Base-by-base conservation (phyloP, 257 asterid genomes). In the Ehretia macrophylla region DNA sequence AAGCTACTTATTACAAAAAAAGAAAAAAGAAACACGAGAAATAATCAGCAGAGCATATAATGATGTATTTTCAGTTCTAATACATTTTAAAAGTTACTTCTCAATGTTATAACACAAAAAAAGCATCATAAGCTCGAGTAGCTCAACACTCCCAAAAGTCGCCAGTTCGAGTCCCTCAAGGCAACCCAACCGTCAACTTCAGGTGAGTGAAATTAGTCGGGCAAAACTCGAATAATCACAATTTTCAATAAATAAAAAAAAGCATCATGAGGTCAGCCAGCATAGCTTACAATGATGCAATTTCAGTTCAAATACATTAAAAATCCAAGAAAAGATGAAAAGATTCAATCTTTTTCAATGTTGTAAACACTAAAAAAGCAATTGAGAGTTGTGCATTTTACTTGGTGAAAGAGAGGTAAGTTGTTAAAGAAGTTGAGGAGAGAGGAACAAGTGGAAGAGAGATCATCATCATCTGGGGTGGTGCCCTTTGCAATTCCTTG, bases 401-500 rank as follows among this genome's bases (percentile, higher is more conserved):
- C 99, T 74, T 81, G 86, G 79, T 80, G 90, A 74, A 89, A 89
- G 11, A 64, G 92, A 57, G 94, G 90, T 51, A 73, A 66, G 19
- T 64, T 68, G 9, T 72, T 69, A 77, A 86, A 83, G 80, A 72
- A 83, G 40, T 80, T 18, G 52, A 93, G 91, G 44, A 93, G 87
- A 8, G 83, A 82, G 58, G 90, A 79, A 71, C 82, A 87, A 1
- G 96, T 77, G 18, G 80, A 74, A 48, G 64, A 62, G 48, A 93
- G 85, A 57, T 77, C 79, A 64, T 71, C 56, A 57, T 77, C 79
- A 64, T 71, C 56, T 20, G 73, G 59, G 8, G 70, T 63, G 8
- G 70, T 63, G 77, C 95, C 80, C 32, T 65, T 69, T 27, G 70
- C 58, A 55, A 86, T 89, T 73, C 32, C 37, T 16, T 55, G 85